Base-by-base conservation (phyloP, 2,329 filamentous ascomycete genomes). In the Xylariales sp. region DNA sequence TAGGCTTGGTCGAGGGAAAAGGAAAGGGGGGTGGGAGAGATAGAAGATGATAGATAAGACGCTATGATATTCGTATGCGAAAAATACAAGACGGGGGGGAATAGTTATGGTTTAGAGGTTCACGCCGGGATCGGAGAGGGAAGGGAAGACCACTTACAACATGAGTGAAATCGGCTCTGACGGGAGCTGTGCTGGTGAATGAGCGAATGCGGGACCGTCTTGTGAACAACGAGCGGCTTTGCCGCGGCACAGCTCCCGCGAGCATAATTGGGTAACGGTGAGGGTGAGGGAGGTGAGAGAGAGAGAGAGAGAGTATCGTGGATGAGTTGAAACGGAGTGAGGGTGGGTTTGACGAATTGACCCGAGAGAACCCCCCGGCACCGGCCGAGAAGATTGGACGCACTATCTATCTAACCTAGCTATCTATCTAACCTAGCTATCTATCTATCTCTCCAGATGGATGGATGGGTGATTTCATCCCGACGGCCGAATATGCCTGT, bases 101-200 rank as follows among this genome's bases (percentile, higher is more conserved):
- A 45, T 23, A 48, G 12, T 9, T 8, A 50, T 34, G 23, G 23
- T 23, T 34, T 5, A 30, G 41, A 18, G 12, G 9, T n/a, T 23
- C 41, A 7, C 12, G 55, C 55, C 48, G 32, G 18, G 56, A 45
- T n/a, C 23, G 16, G n/a, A 52, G 28, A 46, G 18, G 39, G 12
- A 52, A 34, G 14, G 16, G 34, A 43, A 8, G 39, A 39, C 36
- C 10, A 77, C 77, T 73, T 70, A 80, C 79, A 55, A 78, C 78
- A 72, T 80, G 78, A 18, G 76, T 79, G 55, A 80, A 80, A 70
- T 80, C 78, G 6, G 76, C 75, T 49, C 64, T 70, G 7, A 54
- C 69, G 2, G 74, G 56, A 34, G 77, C 67, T 36, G 77, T 76
- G 46, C 71, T 72, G n/a, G 74, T 76, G 64, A 80, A 79, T 23